Evolutionary conservation across 345 rosid genomes (phyloP), one percentile per base, ranked within the genome.

Genomic region (Hypericum androsaemum): DNA sequence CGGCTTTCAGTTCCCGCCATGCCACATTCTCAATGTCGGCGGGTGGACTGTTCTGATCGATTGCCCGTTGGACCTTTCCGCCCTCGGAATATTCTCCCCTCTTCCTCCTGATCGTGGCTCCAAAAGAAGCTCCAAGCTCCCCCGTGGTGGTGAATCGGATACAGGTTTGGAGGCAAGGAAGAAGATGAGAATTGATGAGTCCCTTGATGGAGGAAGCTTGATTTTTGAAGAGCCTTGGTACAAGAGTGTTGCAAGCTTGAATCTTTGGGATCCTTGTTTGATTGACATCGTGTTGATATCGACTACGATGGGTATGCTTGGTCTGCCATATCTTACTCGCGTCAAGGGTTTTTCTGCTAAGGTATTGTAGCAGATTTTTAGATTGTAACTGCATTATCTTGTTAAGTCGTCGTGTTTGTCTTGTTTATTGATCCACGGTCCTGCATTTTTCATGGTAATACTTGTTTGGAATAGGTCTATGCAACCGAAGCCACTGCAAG

Each of bases 291-390:
- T 90, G 45, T 66, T 84, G 37, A 84, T 90, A 43, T 79, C 96
- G 8, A 87, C 80, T 58, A 80, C 83, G 1, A 75, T 71, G 80
- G 89, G 96, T 50, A 70, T 90, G 76, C 86, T 90, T 1, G 98
- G 96, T 28, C 76, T 90, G 57, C 98, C 89, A 0, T 81, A 79
- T 69, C 83, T 90, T 43, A 82, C 84, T 39, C 82, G 66, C 41
- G 61, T 38, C 38, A 66, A 74, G 42, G 74, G 73, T 6, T 90
- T 87, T 69, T 79, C 79, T 38, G 95, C 96, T 6, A 82, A 84
- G 95, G 96, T 90, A 73, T 59, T 22, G 32, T 8, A 12, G 12
- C 4, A 15, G 0, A 5, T 42, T 10, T 53, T 11, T 1, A 42
- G 12, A 17, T 2, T 0, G 0, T 51, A 12, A 35, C 40, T 43